Conservation (phyloP, 2,329 filamentous ascomycete genomes). For the Aspergillus transmontanensis region DNA sequence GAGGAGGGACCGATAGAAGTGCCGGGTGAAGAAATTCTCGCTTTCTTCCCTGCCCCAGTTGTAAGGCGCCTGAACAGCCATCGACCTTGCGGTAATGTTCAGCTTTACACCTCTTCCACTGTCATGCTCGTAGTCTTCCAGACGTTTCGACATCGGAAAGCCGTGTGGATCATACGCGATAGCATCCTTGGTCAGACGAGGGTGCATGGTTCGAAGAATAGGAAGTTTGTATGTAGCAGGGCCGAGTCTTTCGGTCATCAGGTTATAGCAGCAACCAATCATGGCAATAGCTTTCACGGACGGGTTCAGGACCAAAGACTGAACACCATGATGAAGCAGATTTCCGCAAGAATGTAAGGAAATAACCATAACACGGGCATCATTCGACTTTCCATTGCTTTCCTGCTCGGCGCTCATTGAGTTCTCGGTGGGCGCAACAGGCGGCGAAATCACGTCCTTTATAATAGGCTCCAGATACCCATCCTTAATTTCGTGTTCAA, state of each 20-base stretch:
- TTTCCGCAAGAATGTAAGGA: constrained; percentile 98
- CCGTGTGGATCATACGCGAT: constrained; percentile 81
- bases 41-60: constrained; percentile 88
- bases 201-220: constrained; percentile 72
- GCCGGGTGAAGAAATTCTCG: constrained; percentile 84
- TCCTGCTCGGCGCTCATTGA: not conserved
- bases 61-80: constrained; percentile 91
- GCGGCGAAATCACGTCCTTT: constrained; percentile 33
- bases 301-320: constrained; percentile 81
- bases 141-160: constrained; percentile 83
- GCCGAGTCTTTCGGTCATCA: constrained; percentile 85
- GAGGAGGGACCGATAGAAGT: constrained; percentile 88
- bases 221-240: constrained; percentile 85
- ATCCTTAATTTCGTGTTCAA: constrained; percentile 48
- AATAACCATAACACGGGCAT: constrained; percentile 71
- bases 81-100: constrained; percentile 96
- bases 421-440: not conserved
- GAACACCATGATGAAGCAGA: constrained; percentile 90
- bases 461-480: constrained; percentile 46
- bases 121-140: constrained; percentile 60
- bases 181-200: constrained; percentile 68
- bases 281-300: constrained; percentile 88
- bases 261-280: constrained; percentile 97
- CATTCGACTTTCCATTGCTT: constrained; percentile 12
- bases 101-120: constrained; percentile 69